Conservation (phyloP, 1,284 basidiomycete species). For the Sporisorium reilianum region DNA sequence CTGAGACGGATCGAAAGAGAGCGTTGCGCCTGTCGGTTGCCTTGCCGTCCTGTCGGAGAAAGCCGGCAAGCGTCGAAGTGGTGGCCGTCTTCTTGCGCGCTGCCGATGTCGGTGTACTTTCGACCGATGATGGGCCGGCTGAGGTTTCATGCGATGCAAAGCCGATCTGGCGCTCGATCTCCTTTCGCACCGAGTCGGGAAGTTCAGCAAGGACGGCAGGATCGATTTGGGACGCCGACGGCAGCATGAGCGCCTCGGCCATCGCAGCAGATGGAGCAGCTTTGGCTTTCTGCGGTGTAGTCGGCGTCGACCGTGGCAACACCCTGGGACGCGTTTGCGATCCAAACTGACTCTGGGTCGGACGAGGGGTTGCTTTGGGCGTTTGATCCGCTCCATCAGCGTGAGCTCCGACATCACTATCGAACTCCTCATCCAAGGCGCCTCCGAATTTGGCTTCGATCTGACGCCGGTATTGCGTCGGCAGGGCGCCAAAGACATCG, state of each 20-base stretch:
- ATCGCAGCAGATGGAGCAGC: slow-evolving; percentile 25
- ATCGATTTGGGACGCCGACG: slow-evolving; percentile 65
- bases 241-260: slow-evolving; percentile 46
- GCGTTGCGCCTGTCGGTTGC: slow-evolving; percentile 6
- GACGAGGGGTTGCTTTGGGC: slow-evolving; percentile 1
- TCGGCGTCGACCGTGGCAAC: slow-evolving; percentile 40
- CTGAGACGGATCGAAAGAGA: slow-evolving; percentile 34
- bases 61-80: slow-evolving; percentile 18
- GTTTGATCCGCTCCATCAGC: background rate
- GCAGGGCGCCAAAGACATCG: slow-evolving; percentile 51
- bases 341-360: slow-evolving; percentile 7
- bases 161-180: slow-evolving; percentile 55
- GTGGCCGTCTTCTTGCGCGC: slow-evolving; percentile 23
- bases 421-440: background rate
- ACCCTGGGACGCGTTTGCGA: slow-evolving; percentile 27
- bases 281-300: slow-evolving; percentile 45
- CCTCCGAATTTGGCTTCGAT: slow-evolving; percentile 43
- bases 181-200: slow-evolving; percentile 55
- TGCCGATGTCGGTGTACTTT: slow-evolving; percentile 32
- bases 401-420: background rate
- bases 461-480: slow-evolving; percentile 48
- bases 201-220: slow-evolving; percentile 60
- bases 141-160: slow-evolving; percentile 18
- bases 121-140: slow-evolving; percentile 21
- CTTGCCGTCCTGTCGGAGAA: slow-evolving; percentile 13